Evolutionary conservation across 2,329 filamentous ascomycete genomes (phyloP).

Genomic region (Thelonectria blattea): DNA sequence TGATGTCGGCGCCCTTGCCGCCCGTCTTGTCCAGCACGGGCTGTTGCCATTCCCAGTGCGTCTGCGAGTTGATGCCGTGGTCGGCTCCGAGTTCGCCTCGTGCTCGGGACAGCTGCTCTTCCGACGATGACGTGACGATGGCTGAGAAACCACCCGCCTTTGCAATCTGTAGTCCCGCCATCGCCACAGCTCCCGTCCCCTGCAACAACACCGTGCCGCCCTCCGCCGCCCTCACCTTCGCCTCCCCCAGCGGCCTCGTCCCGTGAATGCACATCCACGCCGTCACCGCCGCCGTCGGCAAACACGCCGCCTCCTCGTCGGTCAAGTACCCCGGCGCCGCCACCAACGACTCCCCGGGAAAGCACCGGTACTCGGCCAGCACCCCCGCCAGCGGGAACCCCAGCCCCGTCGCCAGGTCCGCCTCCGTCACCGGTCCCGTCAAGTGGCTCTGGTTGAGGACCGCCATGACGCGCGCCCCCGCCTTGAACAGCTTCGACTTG

Average conservation of each 20-base stretch:
- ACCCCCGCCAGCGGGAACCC: slow-evolving; percentile 66
- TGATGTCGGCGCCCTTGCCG: slow-evolving; percentile 56
- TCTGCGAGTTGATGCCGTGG: slow-evolving; percentile 60
- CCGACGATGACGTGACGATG: slow-evolving; percentile 61
- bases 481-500: slow-evolving; percentile 50
- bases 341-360: slow-evolving; percentile 62
- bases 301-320: slow-evolving; percentile 63
- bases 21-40: slow-evolving; percentile 53
- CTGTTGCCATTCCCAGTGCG: slow-evolving; percentile 57
- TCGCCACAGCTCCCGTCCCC: slow-evolving; percentile 60
- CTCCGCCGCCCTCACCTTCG: slow-evolving; percentile 31
- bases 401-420: slow-evolving; percentile 62
- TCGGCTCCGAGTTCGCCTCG: slow-evolving; percentile 56
- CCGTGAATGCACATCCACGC: slow-evolving; percentile 71
- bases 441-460: slow-evolving; percentile 66
- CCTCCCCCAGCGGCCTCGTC: slow-evolving; percentile 59
- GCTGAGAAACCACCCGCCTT: slow-evolving; percentile 57
- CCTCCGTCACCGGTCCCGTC: slow-evolving; percentile 63
- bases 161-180: slow-evolving; percentile 60
- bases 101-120: slow-evolving; percentile 56
- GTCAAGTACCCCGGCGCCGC: slow-evolving; percentile 61
- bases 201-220: slow-evolving; percentile 54
- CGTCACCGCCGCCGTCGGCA: slow-evolving; percentile 67
- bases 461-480: slow-evolving; percentile 69
- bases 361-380: slow-evolving; percentile 64